Conservation (phyloP, 148 eudicot species). For the Rhododendron simsii region DNA sequence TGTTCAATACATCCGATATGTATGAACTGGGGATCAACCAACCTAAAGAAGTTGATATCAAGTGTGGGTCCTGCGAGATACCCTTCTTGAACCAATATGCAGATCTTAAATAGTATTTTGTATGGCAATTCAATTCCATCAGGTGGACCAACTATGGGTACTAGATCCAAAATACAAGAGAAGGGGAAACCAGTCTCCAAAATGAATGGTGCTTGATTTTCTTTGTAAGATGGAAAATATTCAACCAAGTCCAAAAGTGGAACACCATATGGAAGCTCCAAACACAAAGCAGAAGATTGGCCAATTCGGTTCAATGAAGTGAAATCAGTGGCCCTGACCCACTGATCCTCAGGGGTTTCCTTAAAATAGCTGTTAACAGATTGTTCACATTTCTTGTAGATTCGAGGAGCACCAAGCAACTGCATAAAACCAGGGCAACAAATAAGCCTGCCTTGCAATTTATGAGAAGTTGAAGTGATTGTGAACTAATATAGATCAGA, state of each 20-base stretch:
- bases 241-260: constrained; percentile 41
- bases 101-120: constrained; percentile 58
- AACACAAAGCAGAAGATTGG: constrained; percentile 68
- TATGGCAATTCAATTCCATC: constrained; percentile 49
- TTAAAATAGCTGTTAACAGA: constrained; percentile 28
- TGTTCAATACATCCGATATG: constrained; percentile 41
- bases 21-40: constrained; percentile 54
- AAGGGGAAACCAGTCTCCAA: constrained; percentile 36
- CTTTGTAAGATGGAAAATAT: constrained; percentile 47
- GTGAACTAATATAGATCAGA: not conserved
- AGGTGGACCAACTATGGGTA: constrained; percentile 65
- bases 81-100: constrained; percentile 69
- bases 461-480: not conserved
- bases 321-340: constrained; percentile 32
- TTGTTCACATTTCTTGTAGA: constrained; percentile 40
- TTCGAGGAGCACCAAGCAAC: constrained; percentile 71
- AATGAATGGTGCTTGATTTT: constrained; percentile 33
- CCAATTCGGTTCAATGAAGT: constrained; percentile 53
- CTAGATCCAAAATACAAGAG: constrained; percentile 42
- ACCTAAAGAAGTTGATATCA: constrained; percentile 44
- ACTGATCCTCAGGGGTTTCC: constrained; percentile 63
- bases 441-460: not conserved
- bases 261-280: constrained; percentile 49
- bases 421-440: constrained; percentile 7
- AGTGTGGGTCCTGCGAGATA: constrained; percentile 71